A percentile compares a stretch with the other conserved stretches of the same genome.
Evolutionary conservation across 2,329 filamentous ascomycete species (phyloP).

Genomic region (Phaeosphaeria sp.): DNA sequence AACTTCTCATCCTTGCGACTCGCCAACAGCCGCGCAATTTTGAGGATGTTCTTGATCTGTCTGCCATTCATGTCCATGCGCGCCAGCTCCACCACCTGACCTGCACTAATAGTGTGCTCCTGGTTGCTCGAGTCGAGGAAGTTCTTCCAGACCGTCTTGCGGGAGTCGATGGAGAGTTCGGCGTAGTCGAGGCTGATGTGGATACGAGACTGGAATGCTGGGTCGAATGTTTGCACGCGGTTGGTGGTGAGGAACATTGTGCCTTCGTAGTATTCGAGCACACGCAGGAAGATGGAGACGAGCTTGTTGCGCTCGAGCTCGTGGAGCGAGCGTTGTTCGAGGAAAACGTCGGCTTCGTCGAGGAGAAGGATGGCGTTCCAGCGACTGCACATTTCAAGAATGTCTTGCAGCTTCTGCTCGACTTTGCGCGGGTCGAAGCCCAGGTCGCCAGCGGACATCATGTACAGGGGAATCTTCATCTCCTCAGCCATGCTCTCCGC

Average conservation of each 20-base stretch:
- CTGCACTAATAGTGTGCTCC: conserved; percentile 14
- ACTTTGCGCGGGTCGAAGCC: conserved; percentile 60
- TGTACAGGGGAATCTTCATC: conserved; percentile 55
- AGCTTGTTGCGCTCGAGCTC: conserved; percentile 47
- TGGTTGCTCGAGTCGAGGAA: conserved; percentile 43
- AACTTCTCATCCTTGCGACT: conserved; percentile 36
- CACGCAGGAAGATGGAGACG: conserved; percentile 47
- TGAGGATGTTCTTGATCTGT: conserved; percentile 58
- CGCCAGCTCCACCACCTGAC: conserved; percentile 41
- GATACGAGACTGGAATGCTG: conserved; percentile 41
- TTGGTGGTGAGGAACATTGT: conserved; percentile 46
- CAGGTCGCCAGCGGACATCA: conserved; percentile 80
- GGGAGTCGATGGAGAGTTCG: conserved; percentile 33
- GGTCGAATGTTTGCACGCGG: conserved; percentile 40
- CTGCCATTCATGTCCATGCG: conserved; percentile 56
- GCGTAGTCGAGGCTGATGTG: conserved; percentile 41
- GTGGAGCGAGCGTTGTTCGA: conserved; percentile 56
- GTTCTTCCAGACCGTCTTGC: conserved; percentile 46
- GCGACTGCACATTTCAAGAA: conserved; percentile 78
- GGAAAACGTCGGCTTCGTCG: conserved; percentile 70
- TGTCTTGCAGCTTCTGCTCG: conserved; percentile 78
- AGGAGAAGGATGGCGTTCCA: conserved; percentile 68
- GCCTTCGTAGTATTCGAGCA: conserved; percentile 43
- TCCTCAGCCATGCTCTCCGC: conserved; percentile 28
- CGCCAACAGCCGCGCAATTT: conserved; percentile 36